Evolutionary conservation across 1,139 yeast species (phyloP), one percentile per base, ranked within the genome.

Genomic region (Pichia kudriavzevii): DNA sequence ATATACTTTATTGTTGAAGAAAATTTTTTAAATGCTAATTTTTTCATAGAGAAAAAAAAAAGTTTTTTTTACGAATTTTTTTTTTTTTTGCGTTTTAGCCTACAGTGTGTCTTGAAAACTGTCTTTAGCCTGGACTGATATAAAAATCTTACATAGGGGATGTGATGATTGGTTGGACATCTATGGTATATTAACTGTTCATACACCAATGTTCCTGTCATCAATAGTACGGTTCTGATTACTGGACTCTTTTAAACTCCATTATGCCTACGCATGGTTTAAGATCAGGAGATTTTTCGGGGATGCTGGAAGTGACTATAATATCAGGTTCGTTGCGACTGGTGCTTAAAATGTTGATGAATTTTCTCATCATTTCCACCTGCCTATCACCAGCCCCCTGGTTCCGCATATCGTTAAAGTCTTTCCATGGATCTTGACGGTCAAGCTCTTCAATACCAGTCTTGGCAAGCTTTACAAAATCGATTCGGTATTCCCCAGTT

Each of bases 291-390:
- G 27, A 43, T 2, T 29, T 34, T 3, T 19, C 30, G 1, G 48
- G 45, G 2, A 43, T 26, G 19, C 42, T 40, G 3, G 45, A 44
- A 1, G 37, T 28, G 7, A 42, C 39, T 6, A 49, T 43, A 18
- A 51, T 29, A 15, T 42, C 41, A 5, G 54, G 55, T 20, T 46
- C 44, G 26, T 50, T 48, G 12, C 43, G 32, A 34, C 54, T 49
- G 6, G 22, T 19, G 18, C 39, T 31, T 14, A 49, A 29, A 6
- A 34, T 13, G 9, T 43, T 41, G 2, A 39, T 25, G 31, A 47
- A 51, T 10, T 39, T 32, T 13, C 22, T 27, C 2, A 48, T 36
- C 22, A 46, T 17, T 13, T 39, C 43, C 6, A 44, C 24, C 30
- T 40, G 41, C 15, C 32, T 28, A 10, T 28, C 36, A 5, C 42